phyloP scores from a whole-genome alignment of 257 asterid species.

The Petunia axillaris region DNA sequence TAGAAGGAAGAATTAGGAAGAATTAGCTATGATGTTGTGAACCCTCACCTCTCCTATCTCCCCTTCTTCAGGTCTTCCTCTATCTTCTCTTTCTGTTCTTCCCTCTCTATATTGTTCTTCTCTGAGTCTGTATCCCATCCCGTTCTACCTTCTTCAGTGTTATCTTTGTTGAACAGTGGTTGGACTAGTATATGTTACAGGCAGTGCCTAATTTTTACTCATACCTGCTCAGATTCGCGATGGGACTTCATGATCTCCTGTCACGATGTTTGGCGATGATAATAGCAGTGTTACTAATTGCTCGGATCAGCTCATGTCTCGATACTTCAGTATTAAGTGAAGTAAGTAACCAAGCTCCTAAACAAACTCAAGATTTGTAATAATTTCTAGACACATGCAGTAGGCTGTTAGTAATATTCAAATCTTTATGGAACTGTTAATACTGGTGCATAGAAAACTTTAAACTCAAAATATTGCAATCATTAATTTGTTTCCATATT shows the following conservation, averaged over 20 bases:
- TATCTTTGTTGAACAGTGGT: no score
- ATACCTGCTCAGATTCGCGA: background rate
- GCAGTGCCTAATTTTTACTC: background rate
- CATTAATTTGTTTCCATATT: background rate
- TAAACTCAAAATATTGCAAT: background rate
- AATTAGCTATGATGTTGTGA: no score
- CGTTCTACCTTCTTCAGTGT: no score
- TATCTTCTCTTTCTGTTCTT: no score
- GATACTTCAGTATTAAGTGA: background rate
- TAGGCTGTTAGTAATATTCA: background rate
- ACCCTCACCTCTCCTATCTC: no score
- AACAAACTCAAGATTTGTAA: background rate
- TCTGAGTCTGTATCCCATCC: no score
- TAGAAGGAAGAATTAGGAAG: no score
- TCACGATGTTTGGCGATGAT: background rate
- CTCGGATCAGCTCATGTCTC: constrained; percentile 18
- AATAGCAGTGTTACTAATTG: constrained; percentile 13
- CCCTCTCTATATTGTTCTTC: no score
- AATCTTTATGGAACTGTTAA: background rate
- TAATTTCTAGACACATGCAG: background rate
- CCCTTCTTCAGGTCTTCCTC: no score
- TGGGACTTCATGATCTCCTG: background rate
- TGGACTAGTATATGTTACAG: no score
- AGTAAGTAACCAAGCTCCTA: background rate
- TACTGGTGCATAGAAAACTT: background rate